These are phyloP conservation scores for Colletotrichum coccodes DNA, from an alignment of 2,329 filamentous ascomycete genomes.

Conservation along the genomic window DNA sequence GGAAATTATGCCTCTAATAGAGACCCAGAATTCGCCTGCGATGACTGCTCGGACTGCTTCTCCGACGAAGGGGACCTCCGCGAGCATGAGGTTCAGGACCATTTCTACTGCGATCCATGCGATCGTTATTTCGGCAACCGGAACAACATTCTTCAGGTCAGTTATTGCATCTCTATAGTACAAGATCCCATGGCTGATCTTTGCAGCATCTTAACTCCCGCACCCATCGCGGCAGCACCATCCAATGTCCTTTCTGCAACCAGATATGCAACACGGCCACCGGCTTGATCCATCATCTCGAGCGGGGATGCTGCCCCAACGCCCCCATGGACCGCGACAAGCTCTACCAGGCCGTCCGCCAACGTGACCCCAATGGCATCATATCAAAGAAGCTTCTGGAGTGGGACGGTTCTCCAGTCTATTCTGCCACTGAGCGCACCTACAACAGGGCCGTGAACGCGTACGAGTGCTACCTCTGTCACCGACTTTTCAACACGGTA, in stretches of 20 bases:
- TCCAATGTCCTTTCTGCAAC: conserved; percentile 67
- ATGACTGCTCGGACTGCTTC: conserved; percentile 40
- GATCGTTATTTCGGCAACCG: not conserved
- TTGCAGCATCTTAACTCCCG: conserved; percentile 65
- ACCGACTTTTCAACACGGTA: conserved; percentile 49
- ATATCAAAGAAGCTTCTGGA: conserved; percentile 64
- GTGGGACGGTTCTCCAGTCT: conserved; percentile 48
- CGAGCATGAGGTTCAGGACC: conserved; percentile 5
- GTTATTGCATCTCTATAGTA: no score
- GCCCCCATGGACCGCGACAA: conserved; percentile 59
- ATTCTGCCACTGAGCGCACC: conserved; percentile 49
- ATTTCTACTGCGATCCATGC: conserved; percentile 19
- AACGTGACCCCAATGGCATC: conserved; percentile 55
- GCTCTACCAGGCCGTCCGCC: conserved; percentile 57
- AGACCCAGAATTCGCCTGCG: conserved; percentile 40
- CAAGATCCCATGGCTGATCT: not conserved
- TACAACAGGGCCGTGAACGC: conserved; percentile 52
- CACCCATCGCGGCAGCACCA: conserved; percentile 53
- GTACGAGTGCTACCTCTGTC: conserved; percentile 67
- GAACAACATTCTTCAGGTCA: conserved; percentile 7
- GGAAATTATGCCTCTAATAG: not conserved
- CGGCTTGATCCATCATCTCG: conserved; percentile 66
- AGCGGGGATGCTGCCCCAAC: conserved; percentile 60
- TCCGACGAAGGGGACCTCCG: conserved; percentile 32
- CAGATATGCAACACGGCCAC: conserved; percentile 57